phyloP scores from a whole-genome alignment of 1,139 yeast genomes.

The Starmera stellimalicola region DNA sequence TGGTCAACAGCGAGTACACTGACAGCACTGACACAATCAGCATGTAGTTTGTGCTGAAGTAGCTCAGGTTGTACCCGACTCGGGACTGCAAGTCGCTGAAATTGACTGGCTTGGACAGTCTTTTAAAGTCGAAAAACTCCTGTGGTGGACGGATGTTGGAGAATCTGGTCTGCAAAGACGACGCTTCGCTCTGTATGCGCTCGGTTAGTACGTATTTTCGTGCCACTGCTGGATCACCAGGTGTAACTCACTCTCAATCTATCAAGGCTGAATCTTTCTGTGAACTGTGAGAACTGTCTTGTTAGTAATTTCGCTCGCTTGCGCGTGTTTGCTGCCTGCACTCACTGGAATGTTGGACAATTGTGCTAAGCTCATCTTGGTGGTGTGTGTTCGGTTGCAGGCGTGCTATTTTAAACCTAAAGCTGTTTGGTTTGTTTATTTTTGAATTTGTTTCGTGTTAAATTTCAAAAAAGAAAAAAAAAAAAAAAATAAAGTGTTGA shows the following conservation, averaged over 20 bases:
- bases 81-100: constrained; percentile 86
- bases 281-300: constrained; percentile 27
- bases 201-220: not conserved
- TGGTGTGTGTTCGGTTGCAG: not conserved
- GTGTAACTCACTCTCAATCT: constrained; percentile 31
- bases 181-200: constrained; percentile 29
- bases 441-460: not conserved
- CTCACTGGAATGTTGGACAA: constrained; percentile 23
- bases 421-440: no score
- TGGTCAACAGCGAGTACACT: constrained; percentile 70
- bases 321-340: not conserved
- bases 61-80: constrained; percentile 75
- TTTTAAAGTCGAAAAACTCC: constrained; percentile 86
- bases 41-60: constrained; percentile 83
- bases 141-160: constrained; percentile 80
- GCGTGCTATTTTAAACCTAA: not conserved
- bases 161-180: constrained; percentile 48
- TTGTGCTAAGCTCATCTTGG: constrained; percentile 16
- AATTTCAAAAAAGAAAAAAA: not conserved
- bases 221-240: not conserved
- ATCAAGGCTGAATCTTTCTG: constrained; percentile 44
- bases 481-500: not conserved
- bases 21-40: constrained; percentile 63
- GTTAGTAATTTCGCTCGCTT: constrained; percentile 2
- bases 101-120: constrained; percentile 83